A percentile compares a stretch with the other conserved stretches of the same genome.
phyloP scores from a whole-genome alignment of 768 basidiomycete species.

The Hemileccinum impolitum region DNA sequence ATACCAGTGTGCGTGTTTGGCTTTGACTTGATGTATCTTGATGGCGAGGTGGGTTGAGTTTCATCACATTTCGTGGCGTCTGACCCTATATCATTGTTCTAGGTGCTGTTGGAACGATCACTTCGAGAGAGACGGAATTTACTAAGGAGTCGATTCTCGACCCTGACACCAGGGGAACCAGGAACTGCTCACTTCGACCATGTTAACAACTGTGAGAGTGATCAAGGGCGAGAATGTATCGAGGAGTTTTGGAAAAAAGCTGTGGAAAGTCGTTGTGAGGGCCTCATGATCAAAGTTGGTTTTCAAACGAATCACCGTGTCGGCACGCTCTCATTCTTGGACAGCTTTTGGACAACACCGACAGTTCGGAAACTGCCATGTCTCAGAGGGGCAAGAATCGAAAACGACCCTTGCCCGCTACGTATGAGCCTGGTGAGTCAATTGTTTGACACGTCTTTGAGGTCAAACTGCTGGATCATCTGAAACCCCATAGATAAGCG shows the following conservation, averaged over 20 bases:
- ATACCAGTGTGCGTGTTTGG: constrained; percentile 80
- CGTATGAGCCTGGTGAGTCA: constrained; percentile 70
- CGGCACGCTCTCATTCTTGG: constrained; percentile 7
- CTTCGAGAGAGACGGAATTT: constrained; percentile 70
- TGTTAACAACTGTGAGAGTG: constrained; percentile 69
- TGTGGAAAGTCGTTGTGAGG: constrained; percentile 78
- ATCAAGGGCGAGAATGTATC: constrained; percentile 56
- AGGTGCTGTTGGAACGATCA: constrained; percentile 66
- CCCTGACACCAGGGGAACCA: constrained; percentile 41
- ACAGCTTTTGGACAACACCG: constrained; percentile 64
- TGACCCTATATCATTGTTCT: constrained; percentile 3
- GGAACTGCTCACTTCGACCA: constrained; percentile 63
- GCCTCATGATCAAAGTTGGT: constrained; percentile 87
- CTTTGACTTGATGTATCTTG: constrained; percentile 87
- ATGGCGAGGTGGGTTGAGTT: constrained; percentile 60
- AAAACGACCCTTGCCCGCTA: constrained; percentile 72
- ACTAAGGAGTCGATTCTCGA: constrained; percentile 61
- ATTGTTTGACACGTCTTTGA: not conserved
- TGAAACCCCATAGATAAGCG: constrained; percentile 58
- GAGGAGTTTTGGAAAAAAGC: constrained; percentile 76
- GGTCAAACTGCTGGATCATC: not conserved
- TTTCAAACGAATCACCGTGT: not conserved
- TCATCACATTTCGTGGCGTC: not conserved
- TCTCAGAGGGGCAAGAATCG: constrained; percentile 38
- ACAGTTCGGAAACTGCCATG: constrained; percentile 32